phyloP scores from a whole-genome alignment of 768 basidiomycete species.

The Suillus lakei region DNA sequence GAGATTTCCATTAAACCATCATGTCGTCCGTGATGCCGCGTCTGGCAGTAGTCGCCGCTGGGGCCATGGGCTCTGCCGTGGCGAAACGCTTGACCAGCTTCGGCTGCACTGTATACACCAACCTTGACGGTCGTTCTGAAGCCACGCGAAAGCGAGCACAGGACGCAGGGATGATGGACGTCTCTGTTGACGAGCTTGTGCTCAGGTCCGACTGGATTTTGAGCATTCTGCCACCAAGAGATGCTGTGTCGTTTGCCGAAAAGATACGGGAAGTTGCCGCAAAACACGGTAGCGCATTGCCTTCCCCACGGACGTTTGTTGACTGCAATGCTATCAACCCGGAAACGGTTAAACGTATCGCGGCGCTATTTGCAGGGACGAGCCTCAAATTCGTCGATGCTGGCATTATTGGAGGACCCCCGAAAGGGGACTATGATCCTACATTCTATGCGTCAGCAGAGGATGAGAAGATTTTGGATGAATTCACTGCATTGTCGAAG shows the following conservation, averaged over 20 bases:
- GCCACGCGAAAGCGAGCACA: slow-evolving; percentile 52
- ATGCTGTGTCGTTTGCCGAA: slow-evolving; percentile 51
- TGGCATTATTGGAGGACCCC: slow-evolving; percentile 61
- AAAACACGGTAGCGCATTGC: not conserved
- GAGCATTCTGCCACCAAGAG: slow-evolving; percentile 62
- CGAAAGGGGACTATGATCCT: slow-evolving; percentile 51
- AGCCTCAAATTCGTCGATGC: slow-evolving; percentile 56
- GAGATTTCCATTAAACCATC: not conserved
- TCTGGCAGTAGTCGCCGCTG: slow-evolving; percentile 57
- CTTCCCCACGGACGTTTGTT: slow-evolving; percentile 43
- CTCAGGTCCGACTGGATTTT: slow-evolving; percentile 49
- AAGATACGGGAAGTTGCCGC: slow-evolving; percentile 16
- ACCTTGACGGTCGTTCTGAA: slow-evolving; percentile 56
- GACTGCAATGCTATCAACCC: slow-evolving; percentile 67
- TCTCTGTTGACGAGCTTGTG: slow-evolving; percentile 42
- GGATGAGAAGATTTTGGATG: slow-evolving; percentile 38
- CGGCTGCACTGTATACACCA: slow-evolving; percentile 60
- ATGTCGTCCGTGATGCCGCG: slow-evolving; percentile 27
- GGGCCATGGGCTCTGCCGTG: slow-evolving; percentile 65
- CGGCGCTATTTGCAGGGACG: slow-evolving; percentile 45
- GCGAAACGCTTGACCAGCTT: slow-evolving; percentile 48
- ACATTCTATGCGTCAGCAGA: slow-evolving; percentile 58
- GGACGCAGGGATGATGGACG: slow-evolving; percentile 55
- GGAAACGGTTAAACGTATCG: slow-evolving; percentile 51
- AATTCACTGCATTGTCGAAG: slow-evolving; percentile 45